Percentiles rank a stretch among this genome's conserved stretches.
These are phyloP conservation scores for Torulaspora globosa DNA, from an alignment of 1,139 yeast species.

Conservation along the genomic window DNA sequence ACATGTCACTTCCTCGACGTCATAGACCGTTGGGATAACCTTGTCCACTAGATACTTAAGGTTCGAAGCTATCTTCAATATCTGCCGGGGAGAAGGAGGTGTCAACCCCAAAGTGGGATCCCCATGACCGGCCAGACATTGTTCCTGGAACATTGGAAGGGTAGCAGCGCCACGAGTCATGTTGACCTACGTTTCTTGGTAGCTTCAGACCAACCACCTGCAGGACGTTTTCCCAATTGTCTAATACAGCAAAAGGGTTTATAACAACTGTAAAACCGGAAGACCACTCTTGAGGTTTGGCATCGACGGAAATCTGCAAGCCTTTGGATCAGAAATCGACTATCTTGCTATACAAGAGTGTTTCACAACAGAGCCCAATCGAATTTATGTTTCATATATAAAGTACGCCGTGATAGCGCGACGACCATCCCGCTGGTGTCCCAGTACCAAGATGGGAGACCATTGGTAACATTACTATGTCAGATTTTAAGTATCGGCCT, in stretches of 20 bases:
- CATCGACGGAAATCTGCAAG: not conserved
- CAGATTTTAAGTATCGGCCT: not conserved
- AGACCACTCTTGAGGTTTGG: not conserved
- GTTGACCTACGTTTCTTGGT: not conserved
- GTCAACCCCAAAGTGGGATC: slow-evolving; percentile 8
- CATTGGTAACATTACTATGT: not conserved
- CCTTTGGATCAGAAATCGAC: too few relatives aligned
- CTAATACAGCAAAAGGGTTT: not conserved
- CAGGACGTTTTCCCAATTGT: not conserved
- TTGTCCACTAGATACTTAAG: slow-evolving; percentile 69
- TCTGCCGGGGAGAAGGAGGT: slow-evolving; percentile 63
- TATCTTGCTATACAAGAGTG: too few relatives aligned
- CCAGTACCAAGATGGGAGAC: not conserved
- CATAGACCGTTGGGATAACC: slow-evolving; percentile 61
- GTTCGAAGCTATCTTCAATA: slow-evolving; percentile 67
- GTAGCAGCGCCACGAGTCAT: slow-evolving; percentile 7
- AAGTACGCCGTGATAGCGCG: not conserved
- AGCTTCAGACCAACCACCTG: not conserved
- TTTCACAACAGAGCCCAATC: too few relatives aligned
- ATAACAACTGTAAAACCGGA: not conserved
- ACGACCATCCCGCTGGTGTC: not conserved
- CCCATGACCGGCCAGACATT: slow-evolving; percentile 6
- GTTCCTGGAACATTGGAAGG: slow-evolving; percentile 11
- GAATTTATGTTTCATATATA: not conserved
- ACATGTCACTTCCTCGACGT: slow-evolving; percentile 46